Evolutionary conservation across 768 basidiomycete genomes (phyloP).

Genomic region (Boletus vinaceobasis): DNA sequence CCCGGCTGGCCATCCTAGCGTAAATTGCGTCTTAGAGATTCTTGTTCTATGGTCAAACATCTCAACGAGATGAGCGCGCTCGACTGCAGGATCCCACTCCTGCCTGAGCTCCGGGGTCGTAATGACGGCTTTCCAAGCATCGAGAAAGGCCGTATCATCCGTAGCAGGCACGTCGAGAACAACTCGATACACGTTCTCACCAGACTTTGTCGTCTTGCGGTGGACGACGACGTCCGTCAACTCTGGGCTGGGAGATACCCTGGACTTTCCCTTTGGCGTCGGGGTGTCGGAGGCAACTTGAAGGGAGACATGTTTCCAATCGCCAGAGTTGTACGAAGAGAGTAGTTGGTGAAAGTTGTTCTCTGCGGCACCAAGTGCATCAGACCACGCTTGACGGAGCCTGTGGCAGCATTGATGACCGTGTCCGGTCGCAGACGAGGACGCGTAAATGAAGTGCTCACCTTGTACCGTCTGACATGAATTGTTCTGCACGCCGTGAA

Average conservation of each 20-base stretch:
- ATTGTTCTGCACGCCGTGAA: not conserved
- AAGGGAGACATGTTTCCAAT: conserved; percentile 80
- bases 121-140: conserved; percentile 78
- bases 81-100: conserved; percentile 94
- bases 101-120: conserved; percentile 83
- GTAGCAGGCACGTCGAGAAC: conserved; percentile 70
- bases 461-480: conserved; percentile 64
- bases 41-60: conserved; percentile 82
- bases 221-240: conserved; percentile 75
- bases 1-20: conserved; percentile 96
- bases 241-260: conserved; percentile 51
- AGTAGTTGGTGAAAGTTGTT: conserved; percentile 75
- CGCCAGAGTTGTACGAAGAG: conserved; percentile 59
- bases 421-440: not conserved
- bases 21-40: conserved; percentile 87
- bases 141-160: conserved; percentile 58
- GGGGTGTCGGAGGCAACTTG: conserved; percentile 38
- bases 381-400: conserved; percentile 79
- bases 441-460: conserved; percentile 22
- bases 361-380: conserved; percentile 72
- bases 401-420: conserved; percentile 36
- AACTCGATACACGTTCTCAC: conserved; percentile 78
- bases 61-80: conserved; percentile 78
- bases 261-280: conserved; percentile 60
- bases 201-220: conserved; percentile 61